Conservation (phyloP, 768 basidiomycete genomes). For the Grammothele lineata region DNA sequence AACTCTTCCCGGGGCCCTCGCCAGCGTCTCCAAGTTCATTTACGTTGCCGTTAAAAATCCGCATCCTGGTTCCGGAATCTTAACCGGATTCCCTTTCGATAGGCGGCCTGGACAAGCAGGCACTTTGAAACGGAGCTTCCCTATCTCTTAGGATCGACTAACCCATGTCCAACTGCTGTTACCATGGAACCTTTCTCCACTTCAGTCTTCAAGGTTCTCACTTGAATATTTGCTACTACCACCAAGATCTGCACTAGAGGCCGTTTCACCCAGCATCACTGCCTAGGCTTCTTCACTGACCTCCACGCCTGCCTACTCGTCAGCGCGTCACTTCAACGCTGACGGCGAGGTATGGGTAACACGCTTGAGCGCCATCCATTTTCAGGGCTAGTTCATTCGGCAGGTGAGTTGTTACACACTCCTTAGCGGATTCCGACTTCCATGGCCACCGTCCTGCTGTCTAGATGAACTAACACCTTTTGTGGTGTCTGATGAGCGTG, state of each 20-base stretch:
- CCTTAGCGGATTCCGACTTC: slow-evolving; percentile 84
- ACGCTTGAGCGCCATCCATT: slow-evolving; percentile 88
- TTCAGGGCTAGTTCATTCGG: slow-evolving; percentile 89
- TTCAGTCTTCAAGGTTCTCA: slow-evolving; percentile 85
- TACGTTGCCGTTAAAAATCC: too few relatives aligned
- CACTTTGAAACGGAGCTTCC: too few relatives aligned
- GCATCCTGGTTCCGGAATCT: too few relatives aligned
- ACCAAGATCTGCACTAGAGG: slow-evolving; percentile 87
- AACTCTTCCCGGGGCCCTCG: too few relatives aligned
- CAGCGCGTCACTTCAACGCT: slow-evolving; percentile 65
- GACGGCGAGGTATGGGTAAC: slow-evolving; percentile 82
- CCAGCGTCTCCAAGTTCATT: too few relatives aligned
- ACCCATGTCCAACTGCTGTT: slow-evolving; percentile 86
- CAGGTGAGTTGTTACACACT: slow-evolving; percentile 89
- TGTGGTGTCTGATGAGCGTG: slow-evolving; percentile 82
- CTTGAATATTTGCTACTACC: slow-evolving; percentile 88
- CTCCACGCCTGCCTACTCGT: slow-evolving; percentile 78
- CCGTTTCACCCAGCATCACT: slow-evolving; percentile 69
- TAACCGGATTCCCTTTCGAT: too few relatives aligned
- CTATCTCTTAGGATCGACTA: too few relatives aligned
- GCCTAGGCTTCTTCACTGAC: slow-evolving; percentile 76
- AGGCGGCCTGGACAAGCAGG: too few relatives aligned
- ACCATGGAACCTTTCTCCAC: slow-evolving; percentile 86
- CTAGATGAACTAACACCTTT: slow-evolving; percentile 84
- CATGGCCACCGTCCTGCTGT: slow-evolving; percentile 88